Evolutionary conservation across 805 yeast genomes (phyloP), one percentile per base, ranked within the genome.

Genomic region (Candida easanensis): DNA sequence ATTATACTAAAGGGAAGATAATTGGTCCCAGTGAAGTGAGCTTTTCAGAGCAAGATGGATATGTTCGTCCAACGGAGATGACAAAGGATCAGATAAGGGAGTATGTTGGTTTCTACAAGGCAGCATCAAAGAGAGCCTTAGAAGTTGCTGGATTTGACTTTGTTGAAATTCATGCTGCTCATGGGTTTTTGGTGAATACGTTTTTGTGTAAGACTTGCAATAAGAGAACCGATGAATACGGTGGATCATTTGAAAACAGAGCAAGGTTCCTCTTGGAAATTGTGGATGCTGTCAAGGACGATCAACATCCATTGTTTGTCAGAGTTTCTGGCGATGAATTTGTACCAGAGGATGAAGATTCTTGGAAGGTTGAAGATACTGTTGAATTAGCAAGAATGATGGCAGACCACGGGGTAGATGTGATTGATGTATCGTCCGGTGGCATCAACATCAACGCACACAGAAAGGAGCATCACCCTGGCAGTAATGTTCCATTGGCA

Each of bases 211-310:
- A 64, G 2, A 51, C 56, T 33, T 59, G 53, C 10, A 74, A 82
- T 59, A 58, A 65, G 45, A 70, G 88, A 54, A 72, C 75, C 1
- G 88, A 82, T 56, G 68, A 71, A 49, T 82, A 79, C 50, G 87
- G 86, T 34, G 85, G 85, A 8, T 62, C 74, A 2, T 64, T 78
- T 39, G 84, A 78, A 51, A 79, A 79, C 60, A 70, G 86, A 48
- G 64, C 66, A 4, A 62, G 79, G 34, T 67, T 81, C 36, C 50
- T 71, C 14, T 51, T 73, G 23, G 82, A 80, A 50, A 56, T 75
- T 19, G 57, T 78, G 20, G 74, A 69, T 33, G 70, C 66, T 16
- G 57, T 27, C 7, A 27, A 27, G 16, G 31, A 27, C 13, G 31
- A 27, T 27, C n/a, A 27, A 8, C 63, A 65, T 33, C 79, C 82